A percentile compares a stretch with the other conserved stretches of the same genome.
Evolutionary conservation across 2,329 filamentous ascomycete species (phyloP).

Genomic region (Stagonosporopsis cucurbitacearum): DNA sequence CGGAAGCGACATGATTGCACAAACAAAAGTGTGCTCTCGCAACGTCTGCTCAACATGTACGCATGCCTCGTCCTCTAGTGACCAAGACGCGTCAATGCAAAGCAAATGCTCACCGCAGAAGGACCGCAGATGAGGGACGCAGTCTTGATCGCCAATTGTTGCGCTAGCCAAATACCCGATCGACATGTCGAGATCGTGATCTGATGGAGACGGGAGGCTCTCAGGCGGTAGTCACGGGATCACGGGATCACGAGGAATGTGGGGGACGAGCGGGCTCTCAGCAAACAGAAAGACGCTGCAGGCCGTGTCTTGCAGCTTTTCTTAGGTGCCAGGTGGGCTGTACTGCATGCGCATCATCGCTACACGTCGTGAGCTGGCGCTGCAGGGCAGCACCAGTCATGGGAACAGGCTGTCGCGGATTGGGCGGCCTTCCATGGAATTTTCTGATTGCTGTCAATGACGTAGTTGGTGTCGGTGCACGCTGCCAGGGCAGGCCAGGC

Average conservation of each 20-base stretch:
- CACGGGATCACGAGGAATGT: constrained; percentile 7
- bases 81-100: constrained; percentile 9
- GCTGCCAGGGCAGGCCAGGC: constrained; percentile 15
- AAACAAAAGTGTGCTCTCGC: background rate
- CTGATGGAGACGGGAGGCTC: background rate
- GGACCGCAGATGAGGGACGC: constrained; percentile 4
- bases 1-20: background rate
- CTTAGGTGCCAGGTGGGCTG: background rate
- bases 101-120: constrained; percentile 10
- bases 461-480: constrained; percentile 18
- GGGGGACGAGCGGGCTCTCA: constrained; percentile 1
- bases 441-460: constrained; percentile 17
- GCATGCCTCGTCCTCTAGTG: background rate
- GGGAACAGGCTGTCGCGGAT: constrained; percentile 12
- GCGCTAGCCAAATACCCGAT: constrained; percentile 12
- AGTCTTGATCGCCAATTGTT: background rate
- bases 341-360: constrained; percentile 6
- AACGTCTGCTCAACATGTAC: constrained; percentile 4
- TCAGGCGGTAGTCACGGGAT: too few relatives aligned
- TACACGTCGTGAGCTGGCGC: constrained; percentile 14
- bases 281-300: background rate
- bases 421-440: constrained; percentile 14
- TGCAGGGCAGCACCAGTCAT: constrained; percentile 6
- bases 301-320: background rate
- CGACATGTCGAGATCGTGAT: constrained; percentile 1